phyloP scores from a whole-genome alignment of 192 early-diverging fungal species.

The Coemansia sp. region DNA sequence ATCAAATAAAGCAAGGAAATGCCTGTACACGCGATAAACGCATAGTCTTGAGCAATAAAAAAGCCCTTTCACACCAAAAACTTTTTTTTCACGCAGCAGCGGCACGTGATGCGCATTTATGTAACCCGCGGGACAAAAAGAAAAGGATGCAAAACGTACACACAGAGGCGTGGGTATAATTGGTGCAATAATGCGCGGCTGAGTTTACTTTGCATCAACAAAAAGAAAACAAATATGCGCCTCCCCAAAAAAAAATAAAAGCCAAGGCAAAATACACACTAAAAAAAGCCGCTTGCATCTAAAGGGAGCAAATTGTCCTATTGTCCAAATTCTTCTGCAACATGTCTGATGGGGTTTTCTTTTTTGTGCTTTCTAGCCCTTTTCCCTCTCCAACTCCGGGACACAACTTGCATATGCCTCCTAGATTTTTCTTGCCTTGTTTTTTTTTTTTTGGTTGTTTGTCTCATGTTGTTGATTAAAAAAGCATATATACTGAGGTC shows the following conservation, averaged over 20 bases:
- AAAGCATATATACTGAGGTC: neutral
- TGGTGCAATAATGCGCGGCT: neutral
- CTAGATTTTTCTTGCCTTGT: neutral
- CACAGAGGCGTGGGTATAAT: neutral
- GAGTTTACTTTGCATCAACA: neutral
- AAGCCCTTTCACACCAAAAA: neutral
- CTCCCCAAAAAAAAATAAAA: neutral
- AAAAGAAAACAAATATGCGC: neutral
- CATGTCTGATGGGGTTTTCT: neutral
- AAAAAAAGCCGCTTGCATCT: neutral
- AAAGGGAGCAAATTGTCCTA: neutral
- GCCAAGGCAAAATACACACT: neutral
- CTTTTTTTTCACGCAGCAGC: neutral
- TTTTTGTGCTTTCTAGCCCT: neutral
- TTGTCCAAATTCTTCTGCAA: conserved; percentile 5
- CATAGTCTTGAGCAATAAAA: neutral
- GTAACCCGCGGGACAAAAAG: neutral
- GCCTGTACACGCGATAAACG: no score
- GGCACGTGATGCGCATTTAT: neutral
- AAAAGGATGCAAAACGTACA: neutral
- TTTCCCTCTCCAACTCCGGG: neutral
- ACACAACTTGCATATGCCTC: neutral
- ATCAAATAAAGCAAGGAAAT: neutral
- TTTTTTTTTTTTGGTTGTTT: no score
- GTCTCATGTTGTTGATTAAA: neutral